A percentile compares a stretch with the other conserved stretches of the same genome.
These are phyloP conservation scores for Cryphonectria carpinicola DNA, from an alignment of 2,329 filamentous ascomycete genomes.

Conservation along the genomic window DNA sequence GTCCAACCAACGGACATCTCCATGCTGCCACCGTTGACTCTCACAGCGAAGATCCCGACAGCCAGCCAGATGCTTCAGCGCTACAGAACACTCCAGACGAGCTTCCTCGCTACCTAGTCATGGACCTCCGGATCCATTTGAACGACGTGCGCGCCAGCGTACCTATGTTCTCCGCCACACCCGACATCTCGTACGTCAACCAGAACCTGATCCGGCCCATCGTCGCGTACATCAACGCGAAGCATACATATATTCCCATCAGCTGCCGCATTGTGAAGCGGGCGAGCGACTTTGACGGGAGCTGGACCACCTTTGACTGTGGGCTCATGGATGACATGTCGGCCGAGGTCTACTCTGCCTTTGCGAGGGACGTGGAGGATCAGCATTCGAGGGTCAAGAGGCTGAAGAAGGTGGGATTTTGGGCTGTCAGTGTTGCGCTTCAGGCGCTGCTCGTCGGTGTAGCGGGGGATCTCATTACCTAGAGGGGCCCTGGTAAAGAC, in stretches of 20 bases:
- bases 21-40: constrained; percentile 16
- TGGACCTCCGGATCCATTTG: constrained; percentile 92
- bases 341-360: constrained; percentile 92
- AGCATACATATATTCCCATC: constrained; percentile 93
- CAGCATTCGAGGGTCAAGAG: constrained; percentile 83
- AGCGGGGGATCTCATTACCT: constrained; percentile 72
- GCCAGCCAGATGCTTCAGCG: constrained; percentile 23
- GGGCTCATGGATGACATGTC: constrained; percentile 92
- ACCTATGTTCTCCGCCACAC: constrained; percentile 76
- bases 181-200: constrained; percentile 92
- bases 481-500: neutral
- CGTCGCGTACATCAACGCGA: constrained; percentile 96
- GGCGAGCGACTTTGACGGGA: constrained; percentile 86
- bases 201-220: constrained; percentile 94
- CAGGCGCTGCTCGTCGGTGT: constrained; percentile 95
- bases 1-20: constrained; percentile 23
- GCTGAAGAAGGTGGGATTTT: constrained; percentile 91
- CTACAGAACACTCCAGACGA: constrained; percentile 45
- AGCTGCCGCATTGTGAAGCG: constrained; percentile 93
- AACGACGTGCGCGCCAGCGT: constrained; percentile 94
- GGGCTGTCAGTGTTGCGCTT: constrained; percentile 89
- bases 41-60: constrained; percentile 7
- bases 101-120: constrained; percentile 80
- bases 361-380: constrained; percentile 87
- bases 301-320: constrained; percentile 93